These are phyloP conservation scores for Crithidia thermophila DNA, from an alignment of 208 protist genomes.

Conservation along the genomic window DNA sequence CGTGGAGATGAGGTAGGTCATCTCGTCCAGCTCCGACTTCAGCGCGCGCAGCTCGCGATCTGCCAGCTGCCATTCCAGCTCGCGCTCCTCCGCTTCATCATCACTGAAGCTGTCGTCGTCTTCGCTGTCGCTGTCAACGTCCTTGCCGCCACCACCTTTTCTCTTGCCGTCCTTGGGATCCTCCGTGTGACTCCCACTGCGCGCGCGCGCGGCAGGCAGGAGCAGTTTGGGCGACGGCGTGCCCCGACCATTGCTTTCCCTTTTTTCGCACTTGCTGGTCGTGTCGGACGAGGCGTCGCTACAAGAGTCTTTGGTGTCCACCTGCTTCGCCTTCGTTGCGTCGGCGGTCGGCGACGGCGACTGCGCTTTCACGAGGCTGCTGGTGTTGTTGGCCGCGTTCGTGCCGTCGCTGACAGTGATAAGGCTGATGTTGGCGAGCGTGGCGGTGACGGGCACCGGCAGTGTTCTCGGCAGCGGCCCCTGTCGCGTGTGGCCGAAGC, in stretches of 20 bases:
- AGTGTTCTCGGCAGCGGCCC: no score
- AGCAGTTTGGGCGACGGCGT: background rate
- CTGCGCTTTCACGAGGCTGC: background rate
- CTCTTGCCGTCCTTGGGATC: background rate
- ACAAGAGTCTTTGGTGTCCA: no score
- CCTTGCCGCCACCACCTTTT: background rate
- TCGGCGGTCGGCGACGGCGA: background rate
- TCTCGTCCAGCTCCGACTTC: slow-evolving; percentile 61
- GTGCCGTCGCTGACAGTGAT: background rate
- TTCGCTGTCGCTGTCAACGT: background rate
- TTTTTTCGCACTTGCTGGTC: background rate
- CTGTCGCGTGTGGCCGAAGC: slow-evolving; percentile 15
- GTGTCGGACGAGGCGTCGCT: background rate
- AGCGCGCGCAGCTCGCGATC: slow-evolving; percentile 49
- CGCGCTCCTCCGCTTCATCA: slow-evolving; percentile 9
- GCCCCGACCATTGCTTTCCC: background rate
- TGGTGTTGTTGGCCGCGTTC: background rate
- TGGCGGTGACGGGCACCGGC: no score
- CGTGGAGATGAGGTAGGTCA: slow-evolving; percentile 48
- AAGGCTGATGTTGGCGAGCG: slow-evolving; percentile 10
- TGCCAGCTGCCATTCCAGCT: slow-evolving; percentile 45
- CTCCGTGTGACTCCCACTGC: background rate
- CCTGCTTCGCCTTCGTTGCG: background rate
- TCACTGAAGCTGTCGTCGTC: background rate
- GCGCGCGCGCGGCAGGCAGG: background rate